Base-by-base conservation (phyloP, 768 basidiomycete species). In the Suillus americanus region DNA sequence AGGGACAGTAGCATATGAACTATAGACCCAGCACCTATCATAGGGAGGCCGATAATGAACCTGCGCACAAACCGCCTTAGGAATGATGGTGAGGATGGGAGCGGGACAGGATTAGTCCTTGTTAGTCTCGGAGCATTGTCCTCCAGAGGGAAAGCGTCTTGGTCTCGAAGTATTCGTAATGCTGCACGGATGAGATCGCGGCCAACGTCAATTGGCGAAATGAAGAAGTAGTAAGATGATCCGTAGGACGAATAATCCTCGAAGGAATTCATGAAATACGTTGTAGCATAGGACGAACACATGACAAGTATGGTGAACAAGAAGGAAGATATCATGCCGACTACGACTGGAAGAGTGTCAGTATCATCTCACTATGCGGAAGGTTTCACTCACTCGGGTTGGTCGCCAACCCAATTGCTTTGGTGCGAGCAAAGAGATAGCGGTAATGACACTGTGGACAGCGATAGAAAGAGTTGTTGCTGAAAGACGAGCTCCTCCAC, bases 361-460 rank as follows among this genome's bases (percentile, higher is more conserved):
- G 71, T 67, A 68, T 71, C 50, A 59, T 57, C 38, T 40, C 65
- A 46, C 18, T 46, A 51, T 50, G 50, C 48, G 70, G 63, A 66
- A 54, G 33, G 46, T 23, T 25, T 51, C 33, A 74, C 82, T 63
- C 74, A 87, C 92, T 78, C 74, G 89, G 86, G 69, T 94, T 94
- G n/a, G 88, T 87, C 23, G 90, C 92, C 62, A 94, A 77, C 37
- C 92, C 92, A 13, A 86, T 78, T 16, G 86, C 84, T 40, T 79
- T 82, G 1, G 92, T 94, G 30, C 92, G 84, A 10, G 88, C 83
- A 70, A 92, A 92, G 48, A 87, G 85, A 73, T 94, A 94, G 64
- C 81, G 82, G 72, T 92, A 94, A 60, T 82, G 85, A 69, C 92
- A 94, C 75, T 93, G 91, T 2, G 89, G 89, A 70, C 92, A 94